phyloP scores from a whole-genome alignment of 139 green algal genomes.

The Edaphochlamys debaryana region DNA sequence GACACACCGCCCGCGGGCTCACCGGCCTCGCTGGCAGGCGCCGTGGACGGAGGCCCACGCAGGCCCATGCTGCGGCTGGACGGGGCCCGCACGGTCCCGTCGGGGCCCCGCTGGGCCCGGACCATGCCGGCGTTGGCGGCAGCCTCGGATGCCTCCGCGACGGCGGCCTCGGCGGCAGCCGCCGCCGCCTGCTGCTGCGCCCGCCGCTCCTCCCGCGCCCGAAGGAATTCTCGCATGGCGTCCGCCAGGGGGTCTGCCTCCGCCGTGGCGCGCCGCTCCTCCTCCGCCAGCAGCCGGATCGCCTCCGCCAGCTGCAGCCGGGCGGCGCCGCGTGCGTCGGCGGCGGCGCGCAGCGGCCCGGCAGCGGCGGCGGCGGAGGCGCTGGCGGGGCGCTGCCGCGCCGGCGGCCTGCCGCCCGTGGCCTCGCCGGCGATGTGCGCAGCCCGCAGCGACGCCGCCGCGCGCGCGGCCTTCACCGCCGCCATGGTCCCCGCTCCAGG shows the following conservation, averaged over 20 bases:
- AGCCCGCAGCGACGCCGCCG: background rate
- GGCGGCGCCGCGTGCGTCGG: background rate
- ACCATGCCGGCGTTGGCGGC: too few relatives aligned
- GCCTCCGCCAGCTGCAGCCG: constrained; percentile 5
- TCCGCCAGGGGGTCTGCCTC: background rate
- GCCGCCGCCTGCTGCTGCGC: too few relatives aligned
- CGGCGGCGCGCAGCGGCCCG: too few relatives aligned
- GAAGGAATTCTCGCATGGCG: background rate
- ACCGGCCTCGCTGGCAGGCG: too few relatives aligned
- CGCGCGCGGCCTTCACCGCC: background rate
- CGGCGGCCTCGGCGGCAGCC: too few relatives aligned
- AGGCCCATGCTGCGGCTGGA: too few relatives aligned
- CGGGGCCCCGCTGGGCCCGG: too few relatives aligned
- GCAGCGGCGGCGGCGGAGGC: background rate
- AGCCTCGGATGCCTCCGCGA: too few relatives aligned
- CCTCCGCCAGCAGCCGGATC: constrained; percentile 1
- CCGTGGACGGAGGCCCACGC: too few relatives aligned
- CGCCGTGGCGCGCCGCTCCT: background rate
- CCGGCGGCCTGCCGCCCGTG: background rate
- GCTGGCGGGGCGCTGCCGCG: background rate
- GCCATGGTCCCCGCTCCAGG: background rate
- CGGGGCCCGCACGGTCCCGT: too few relatives aligned
- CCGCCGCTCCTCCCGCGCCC: background rate
- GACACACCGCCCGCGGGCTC: too few relatives aligned
- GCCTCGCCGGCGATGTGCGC: background rate